These are phyloP conservation scores for Cylindricascospora bacillispora DNA, from an alignment of 1,139 yeast species.

Conservation along the genomic window DNA sequence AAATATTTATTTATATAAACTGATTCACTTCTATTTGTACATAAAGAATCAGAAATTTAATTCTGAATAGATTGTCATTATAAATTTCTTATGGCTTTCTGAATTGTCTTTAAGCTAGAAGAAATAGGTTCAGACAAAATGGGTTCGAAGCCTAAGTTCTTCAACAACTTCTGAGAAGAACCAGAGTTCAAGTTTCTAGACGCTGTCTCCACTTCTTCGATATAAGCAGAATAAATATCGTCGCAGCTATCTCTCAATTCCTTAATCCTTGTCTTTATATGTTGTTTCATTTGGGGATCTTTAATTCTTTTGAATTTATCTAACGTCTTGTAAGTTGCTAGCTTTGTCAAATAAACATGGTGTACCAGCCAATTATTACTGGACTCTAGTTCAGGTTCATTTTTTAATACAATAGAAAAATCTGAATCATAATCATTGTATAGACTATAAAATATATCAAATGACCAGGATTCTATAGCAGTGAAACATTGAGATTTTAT, in stretches of 20 bases:
- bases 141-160: constrained; percentile 6
- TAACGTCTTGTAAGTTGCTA: constrained; percentile 25
- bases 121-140: constrained; percentile 5
- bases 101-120: constrained; percentile 8
- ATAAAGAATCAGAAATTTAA: constrained; percentile 1
- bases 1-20: not conserved
- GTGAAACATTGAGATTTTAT: constrained; percentile 4
- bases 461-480: constrained; percentile 13
- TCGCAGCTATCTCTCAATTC: constrained; percentile 16
- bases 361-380: constrained; percentile 3
- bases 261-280: constrained; percentile 11
- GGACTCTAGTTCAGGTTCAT: constrained; percentile 2
- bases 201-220: constrained; percentile 4
- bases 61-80: constrained; percentile 3
- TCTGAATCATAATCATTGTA: constrained; percentile 10
- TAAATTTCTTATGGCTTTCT: constrained; percentile 14
- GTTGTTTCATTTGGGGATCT: constrained; percentile 9
- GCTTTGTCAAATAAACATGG: constrained; percentile 14
- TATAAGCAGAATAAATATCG: constrained; percentile 7
- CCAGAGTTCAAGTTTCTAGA: constrained; percentile 5
- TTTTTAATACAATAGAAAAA: constrained; percentile 9
- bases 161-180: constrained; percentile 4
- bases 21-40: not conserved
- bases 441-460: constrained; percentile 11
- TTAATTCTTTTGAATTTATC: constrained; percentile 23